Conservation (phyloP, 2,329 filamentous ascomycete genomes). For the Cryphonectria japonica region DNA sequence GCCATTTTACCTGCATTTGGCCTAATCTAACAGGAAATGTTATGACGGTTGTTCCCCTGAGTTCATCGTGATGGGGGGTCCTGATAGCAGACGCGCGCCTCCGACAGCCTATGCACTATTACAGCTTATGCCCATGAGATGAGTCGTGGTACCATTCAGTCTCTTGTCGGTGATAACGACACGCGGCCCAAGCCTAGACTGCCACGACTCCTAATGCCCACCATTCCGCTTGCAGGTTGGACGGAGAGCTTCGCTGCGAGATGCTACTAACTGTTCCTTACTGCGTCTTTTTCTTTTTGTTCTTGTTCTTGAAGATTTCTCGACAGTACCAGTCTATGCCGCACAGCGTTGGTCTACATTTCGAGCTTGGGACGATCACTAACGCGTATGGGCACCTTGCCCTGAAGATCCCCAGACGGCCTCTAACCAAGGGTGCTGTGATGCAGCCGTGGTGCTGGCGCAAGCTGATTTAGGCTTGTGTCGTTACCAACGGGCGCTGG, state of each 20-base stretch:
- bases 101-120: background rate
- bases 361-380: background rate
- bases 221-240: background rate
- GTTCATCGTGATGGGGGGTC: no score
- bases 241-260: background rate
- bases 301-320: background rate
- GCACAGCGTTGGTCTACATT: background rate
- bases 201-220: background rate
- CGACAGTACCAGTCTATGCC: background rate
- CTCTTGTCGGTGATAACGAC: conserved; percentile 10
- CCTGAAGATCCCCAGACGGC: background rate
- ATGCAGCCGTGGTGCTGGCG: background rate
- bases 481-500: background rate
- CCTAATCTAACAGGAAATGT: conserved; percentile 18
- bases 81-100: background rate
- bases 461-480: background rate
- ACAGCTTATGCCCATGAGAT: background rate
- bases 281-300: background rate
- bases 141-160: background rate
- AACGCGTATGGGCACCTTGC: background rate
- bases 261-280: background rate
- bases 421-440: background rate
- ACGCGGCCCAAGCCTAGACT: background rate
- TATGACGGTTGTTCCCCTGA: conserved; percentile 8
- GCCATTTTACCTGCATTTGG: background rate